Base-by-base conservation (phyloP, 2,329 filamentous ascomycete genomes). In the Sordariomycetes sp. region DNA sequence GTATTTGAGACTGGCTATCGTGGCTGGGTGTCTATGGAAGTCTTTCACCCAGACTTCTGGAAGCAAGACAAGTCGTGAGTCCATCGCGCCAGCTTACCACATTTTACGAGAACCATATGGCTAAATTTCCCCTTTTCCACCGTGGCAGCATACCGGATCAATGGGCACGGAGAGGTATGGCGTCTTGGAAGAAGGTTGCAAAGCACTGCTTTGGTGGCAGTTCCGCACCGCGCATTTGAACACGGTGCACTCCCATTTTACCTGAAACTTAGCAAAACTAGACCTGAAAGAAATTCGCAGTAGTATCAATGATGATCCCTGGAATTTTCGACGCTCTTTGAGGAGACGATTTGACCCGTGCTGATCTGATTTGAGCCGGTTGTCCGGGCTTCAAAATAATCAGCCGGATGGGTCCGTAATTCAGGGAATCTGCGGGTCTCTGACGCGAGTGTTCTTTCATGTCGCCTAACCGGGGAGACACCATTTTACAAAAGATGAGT, bases 11-110 rank as follows among this genome's bases (percentile, higher is more conserved):
- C 16, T 12, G 30, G 30, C 14, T 32, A 32, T 15, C 30, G 30
- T 8, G 30, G 30, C 7, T 32, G 30, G 30, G 18, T 32, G 15
- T 32, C 30, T 18, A 32, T 32, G 30, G 30, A 32, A 18, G 18
- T 32, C 7, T 32, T 32, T 15, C 30, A 32, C 21, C 30, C 30
- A 17, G 30, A 32, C 15, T 9, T 32, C 9, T 32, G 18, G 18
- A 19, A 16, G 27, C 9, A 32, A 7, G 18, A 32, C 14, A 32
- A 32, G 16, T 32, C 30, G 30, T 21, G 30, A 32, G 30, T 29
- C 9, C 16, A 16, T 21, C 15, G 10, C 21, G n/a, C n/a, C n/a
- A n/a, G n/a, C n/a, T n/a, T n/a, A n/a, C n/a, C n/a, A n/a, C n/a
- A n/a, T n/a, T n/a, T n/a, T n/a, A n/a, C n/a, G n/a, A n/a, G n/a